Conservation (phyloP, 148 eudicot genomes). For the Arbutus unedo region DNA sequence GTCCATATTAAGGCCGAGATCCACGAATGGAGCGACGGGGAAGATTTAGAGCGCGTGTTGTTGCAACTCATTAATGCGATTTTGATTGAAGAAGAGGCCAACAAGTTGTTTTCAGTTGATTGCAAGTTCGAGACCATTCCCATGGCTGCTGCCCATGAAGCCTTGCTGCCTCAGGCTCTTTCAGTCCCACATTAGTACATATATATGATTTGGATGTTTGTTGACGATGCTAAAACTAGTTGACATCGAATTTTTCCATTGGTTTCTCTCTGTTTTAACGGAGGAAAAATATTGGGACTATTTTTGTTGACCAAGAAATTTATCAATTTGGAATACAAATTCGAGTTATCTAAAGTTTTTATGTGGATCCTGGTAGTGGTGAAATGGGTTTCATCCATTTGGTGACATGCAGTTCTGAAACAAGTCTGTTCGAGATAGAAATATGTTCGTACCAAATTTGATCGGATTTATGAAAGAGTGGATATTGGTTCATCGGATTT, state of each 20-base stretch:
- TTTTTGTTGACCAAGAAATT: not conserved
- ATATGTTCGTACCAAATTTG: too few species aligned
- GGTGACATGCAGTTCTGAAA: too few species aligned
- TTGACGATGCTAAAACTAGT: not conserved
- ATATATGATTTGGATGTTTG: not conserved
- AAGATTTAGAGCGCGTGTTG: conserved; percentile 46
- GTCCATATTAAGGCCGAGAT: conserved; percentile 41
- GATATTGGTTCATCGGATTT: too few species aligned
- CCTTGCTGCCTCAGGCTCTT: conserved; percentile 40
- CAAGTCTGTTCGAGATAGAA: too few species aligned
- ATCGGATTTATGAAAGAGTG: too few species aligned
- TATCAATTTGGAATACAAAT: not conserved
- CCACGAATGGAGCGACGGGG: conserved; percentile 76
- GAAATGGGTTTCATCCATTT: too few species aligned
- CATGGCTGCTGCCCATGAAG: conserved; percentile 33
- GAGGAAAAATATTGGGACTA: not conserved
- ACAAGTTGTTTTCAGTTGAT: conserved; percentile 33
- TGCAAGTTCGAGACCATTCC: conserved; percentile 61
- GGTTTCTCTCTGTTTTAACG: not conserved
- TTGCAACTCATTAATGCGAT: conserved; percentile 40
- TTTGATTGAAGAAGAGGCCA: conserved; percentile 13
- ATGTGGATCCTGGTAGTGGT: too few species aligned
- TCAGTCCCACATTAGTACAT: conserved; percentile 33
- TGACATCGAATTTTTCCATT: not conserved
- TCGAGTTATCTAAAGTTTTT: not conserved